These are phyloP conservation scores for Chenopodium formosanum DNA, from an alignment of 148 eudicot genomes.

Conservation along the genomic window DNA sequence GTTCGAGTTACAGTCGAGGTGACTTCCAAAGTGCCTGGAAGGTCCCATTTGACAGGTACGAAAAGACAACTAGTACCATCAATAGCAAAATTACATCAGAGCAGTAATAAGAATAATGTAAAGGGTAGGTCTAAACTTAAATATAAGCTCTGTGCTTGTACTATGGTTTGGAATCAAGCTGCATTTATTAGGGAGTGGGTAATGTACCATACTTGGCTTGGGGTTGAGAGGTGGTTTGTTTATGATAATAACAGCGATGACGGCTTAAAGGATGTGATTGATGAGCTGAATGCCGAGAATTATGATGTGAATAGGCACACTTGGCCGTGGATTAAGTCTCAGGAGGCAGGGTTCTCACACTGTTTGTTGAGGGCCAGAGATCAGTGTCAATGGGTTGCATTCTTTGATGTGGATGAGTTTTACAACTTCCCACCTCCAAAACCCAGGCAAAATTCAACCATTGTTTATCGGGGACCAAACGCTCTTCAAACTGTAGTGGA, in stretches of 20 bases:
- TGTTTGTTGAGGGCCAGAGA: slow-evolving; percentile 71
- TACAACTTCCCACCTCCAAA: slow-evolving; percentile 64
- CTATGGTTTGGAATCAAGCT: slow-evolving; percentile 99
- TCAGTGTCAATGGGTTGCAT: slow-evolving; percentile 81
- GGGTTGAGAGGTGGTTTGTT: slow-evolving; percentile 83
- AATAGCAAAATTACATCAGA: slow-evolving; percentile 51
- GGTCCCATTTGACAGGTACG: slow-evolving; percentile 22
- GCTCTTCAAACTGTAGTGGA: slow-evolving; percentile 52
- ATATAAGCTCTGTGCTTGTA: slow-evolving; percentile 80
- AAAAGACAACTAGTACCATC: slow-evolving; percentile 57
- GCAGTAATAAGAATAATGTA: neutral
- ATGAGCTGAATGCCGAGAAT: slow-evolving; percentile 50
- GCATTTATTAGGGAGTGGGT: slow-evolving; percentile 80
- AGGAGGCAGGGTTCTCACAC: slow-evolving; percentile 96
- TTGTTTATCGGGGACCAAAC: slow-evolving; percentile 33
- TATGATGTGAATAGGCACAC: slow-evolving; percentile 70
- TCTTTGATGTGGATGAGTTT: slow-evolving; percentile 93
- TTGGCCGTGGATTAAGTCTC: slow-evolving; percentile 99
- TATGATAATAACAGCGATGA: slow-evolving; percentile 96
- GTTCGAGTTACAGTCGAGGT: slow-evolving; percentile 50
- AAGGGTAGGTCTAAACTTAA: slow-evolving; percentile 24
- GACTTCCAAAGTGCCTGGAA: slow-evolving; percentile 24
- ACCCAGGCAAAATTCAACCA: slow-evolving; percentile 8
- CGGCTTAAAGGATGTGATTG: slow-evolving; percentile 41
- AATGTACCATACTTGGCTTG: slow-evolving; percentile 81